Base-by-base conservation (phyloP, 441 rosid species). In the Erysimum pusillum region DNA sequence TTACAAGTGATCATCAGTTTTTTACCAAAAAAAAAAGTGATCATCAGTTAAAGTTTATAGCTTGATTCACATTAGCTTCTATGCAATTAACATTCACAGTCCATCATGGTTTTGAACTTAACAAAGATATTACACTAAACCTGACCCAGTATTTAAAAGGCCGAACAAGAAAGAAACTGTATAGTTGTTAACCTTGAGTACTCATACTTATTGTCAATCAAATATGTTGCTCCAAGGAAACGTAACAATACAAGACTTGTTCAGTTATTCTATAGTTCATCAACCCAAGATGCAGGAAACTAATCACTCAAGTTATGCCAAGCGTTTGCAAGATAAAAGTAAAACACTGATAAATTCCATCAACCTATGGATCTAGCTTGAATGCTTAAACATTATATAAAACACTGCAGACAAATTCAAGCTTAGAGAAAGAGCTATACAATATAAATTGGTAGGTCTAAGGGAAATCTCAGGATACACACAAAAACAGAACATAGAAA, bases 1-100 rank as follows among this genome's bases (percentile, higher is more conserved):
- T 59, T 32, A 14, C 54, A 76, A 80, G 41, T 48, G 66, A 60
- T 9, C 70, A n/a, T n/a, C n/a, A n/a, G n/a, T n/a, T n/a, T n/a
- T n/a, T n/a, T n/a, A n/a, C n/a, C n/a, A n/a, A n/a, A n/a, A n/a
- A n/a, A n/a, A n/a, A n/a, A n/a, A 48, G 18, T 34, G 15, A 48
- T 48, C 32, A 15, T 41, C 32, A 44, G 22, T 28, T 17, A 32
- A 25, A 62, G 36, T 22, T 56, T 28, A 14, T 57, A 9, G 38
- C 56, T 49, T 67, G 31, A 60, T 17, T 31, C 31, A 0, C n/a
- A 64, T 17, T 20, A 22, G 25, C 25, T 49, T 57, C 45, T 36
- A 58, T 12, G 7, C 60, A 13, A 48, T 48, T 44, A 65, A 35
- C 39, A 56, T 54, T 54, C 44, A 75, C 17, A 44, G 39, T 36